Percentiles rank a stretch among this genome's conserved stretches.
Conservation (phyloP, 352 stramenopile species). For the Globisporangium abappressorium region DNA sequence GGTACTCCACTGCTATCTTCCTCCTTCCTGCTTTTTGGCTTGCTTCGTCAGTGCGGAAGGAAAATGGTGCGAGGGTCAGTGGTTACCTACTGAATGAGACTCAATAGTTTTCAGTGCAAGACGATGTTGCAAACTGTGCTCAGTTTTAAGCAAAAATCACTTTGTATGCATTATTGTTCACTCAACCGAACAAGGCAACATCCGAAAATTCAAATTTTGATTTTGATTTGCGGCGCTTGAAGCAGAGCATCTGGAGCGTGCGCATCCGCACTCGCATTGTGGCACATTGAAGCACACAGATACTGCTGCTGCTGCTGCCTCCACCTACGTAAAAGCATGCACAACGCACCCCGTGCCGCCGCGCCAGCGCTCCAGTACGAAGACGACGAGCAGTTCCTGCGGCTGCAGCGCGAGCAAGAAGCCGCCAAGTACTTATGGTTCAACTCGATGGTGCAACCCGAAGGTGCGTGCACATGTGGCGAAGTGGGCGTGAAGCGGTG, state of each 20-base stretch:
- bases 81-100: not conserved
- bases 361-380: conserved; percentile 24
- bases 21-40: too few relatives aligned
- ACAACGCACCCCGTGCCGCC: not conserved
- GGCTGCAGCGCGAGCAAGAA: conserved; percentile 15
- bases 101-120: not conserved
- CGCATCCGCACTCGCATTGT: conserved; percentile 4
- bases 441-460: conserved; percentile 46
- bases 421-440: conserved; percentile 61
- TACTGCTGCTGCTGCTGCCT: not conserved
- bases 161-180: too few relatives aligned
- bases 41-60: not conserved
- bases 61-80: not conserved
- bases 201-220: conserved; percentile 17
- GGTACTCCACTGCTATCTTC: too few relatives aligned
- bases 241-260: not conserved
- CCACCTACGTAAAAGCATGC: conserved; percentile 5
- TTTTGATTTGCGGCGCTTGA: conserved; percentile 5
- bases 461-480: conserved; percentile 43
- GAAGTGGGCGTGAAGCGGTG: not conserved
- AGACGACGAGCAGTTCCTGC: conserved; percentile 14
- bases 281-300: not conserved
- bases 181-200: too few relatives aligned
- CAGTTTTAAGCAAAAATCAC: too few relatives aligned
- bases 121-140: too few relatives aligned